These are phyloP conservation scores for Penicillium subrubescens DNA, from an alignment of 495 filamentous ascomycete genomes.

Conservation along the genomic window DNA sequence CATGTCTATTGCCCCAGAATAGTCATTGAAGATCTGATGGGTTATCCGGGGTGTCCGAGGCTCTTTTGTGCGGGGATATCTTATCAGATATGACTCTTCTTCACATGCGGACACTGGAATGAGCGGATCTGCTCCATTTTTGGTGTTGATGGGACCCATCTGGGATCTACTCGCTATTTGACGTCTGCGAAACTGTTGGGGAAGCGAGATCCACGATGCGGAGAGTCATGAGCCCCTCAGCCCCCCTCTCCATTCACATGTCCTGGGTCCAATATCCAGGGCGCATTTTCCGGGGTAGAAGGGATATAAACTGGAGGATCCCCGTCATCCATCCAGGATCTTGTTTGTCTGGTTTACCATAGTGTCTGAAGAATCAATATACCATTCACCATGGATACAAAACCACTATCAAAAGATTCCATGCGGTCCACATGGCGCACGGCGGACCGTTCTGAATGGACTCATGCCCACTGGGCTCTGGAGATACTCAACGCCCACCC, in stretches of 20 bases:
- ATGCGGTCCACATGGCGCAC: slow-evolving; percentile 48
- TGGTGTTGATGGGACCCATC: neutral
- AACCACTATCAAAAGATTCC: slow-evolving; percentile 41
- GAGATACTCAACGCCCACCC: slow-evolving; percentile 41
- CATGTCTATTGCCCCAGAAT: neutral
- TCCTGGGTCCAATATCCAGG: neutral
- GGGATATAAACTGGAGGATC: slow-evolving; percentile 19
- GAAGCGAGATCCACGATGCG: slow-evolving; percentile 20
- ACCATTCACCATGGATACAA: slow-evolving; percentile 26
- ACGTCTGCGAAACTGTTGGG: slow-evolving; percentile 24
- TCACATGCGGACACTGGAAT: slow-evolving; percentile 25
- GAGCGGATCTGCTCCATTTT: slow-evolving; percentile 13
- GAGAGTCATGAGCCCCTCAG: slow-evolving; percentile 7
- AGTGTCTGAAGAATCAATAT: neutral
- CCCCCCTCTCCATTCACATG: slow-evolving; percentile 21
- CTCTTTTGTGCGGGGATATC: slow-evolving; percentile 10
- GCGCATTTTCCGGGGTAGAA: neutral
- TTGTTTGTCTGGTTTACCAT: neutral
- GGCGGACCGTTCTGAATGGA: slow-evolving; percentile 37
- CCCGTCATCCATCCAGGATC: neutral
- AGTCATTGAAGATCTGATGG: neutral
- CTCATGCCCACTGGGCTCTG: slow-evolving; percentile 36
- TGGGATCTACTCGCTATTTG: slow-evolving; percentile 15
- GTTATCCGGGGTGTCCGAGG: slow-evolving; percentile 6
- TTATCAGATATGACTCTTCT: neutral